phyloP scores from a whole-genome alignment of 2,329 filamentous ascomycete species.

The Ascochyta clinopodiicola region DNA sequence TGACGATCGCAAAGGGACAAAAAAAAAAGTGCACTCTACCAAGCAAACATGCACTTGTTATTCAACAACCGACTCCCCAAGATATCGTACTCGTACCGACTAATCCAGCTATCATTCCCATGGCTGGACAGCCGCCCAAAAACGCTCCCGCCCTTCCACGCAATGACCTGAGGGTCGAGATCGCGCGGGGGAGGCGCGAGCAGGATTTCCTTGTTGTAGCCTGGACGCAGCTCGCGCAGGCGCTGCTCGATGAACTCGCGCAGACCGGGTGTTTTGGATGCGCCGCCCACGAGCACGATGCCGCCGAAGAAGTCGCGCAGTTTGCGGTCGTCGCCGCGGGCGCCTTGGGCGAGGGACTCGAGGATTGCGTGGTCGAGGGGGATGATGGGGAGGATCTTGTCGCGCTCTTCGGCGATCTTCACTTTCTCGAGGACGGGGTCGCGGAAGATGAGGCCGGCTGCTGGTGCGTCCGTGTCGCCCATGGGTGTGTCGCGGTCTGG shows the following conservation, averaged over 20 bases:
- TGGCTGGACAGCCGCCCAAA: conserved; percentile 86
- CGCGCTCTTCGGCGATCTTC: conserved; percentile 69
- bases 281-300: conserved; percentile 50
- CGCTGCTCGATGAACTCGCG: conserved; percentile 83
- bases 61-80: conserved; percentile 79
- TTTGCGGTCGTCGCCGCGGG: conserved; percentile 89
- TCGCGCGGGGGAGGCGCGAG: conserved; percentile 80
- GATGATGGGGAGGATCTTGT: conserved; percentile 80
- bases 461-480: conserved; percentile 42
- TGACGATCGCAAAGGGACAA: too few species aligned
- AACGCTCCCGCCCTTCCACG: conserved; percentile 97
- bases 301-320: conserved; percentile 75
- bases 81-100: conserved; percentile 84
- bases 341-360: conserved; percentile 85
- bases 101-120: conserved; percentile 92
- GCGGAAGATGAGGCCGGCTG: conserved; percentile 44
- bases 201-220: conserved; percentile 70
- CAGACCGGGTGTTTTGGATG: conserved; percentile 66
- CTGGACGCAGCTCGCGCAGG: conserved; percentile 69
- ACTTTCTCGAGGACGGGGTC: conserved; percentile 57
- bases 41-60: conserved; percentile 52
- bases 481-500: conserved; percentile 56
- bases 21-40: conserved; percentile 29
- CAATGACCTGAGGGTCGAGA: conserved; percentile 95
- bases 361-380: conserved; percentile 90